Conservation (phyloP, 371 early-diverging fungal genomes). For the Syncephalis plumigaleata region DNA sequence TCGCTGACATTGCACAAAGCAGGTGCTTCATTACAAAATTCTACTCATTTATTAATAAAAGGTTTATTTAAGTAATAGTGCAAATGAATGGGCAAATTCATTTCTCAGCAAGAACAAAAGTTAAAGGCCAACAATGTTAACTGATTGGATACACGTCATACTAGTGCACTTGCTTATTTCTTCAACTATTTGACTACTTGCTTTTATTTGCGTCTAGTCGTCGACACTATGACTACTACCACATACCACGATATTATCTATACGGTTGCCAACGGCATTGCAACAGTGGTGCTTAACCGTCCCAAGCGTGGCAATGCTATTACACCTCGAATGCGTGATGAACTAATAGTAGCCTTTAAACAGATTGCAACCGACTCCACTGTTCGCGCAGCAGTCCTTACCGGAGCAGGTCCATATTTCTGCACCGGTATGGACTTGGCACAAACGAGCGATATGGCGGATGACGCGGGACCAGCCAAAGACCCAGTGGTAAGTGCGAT, state of each 20-base stretch:
- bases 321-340: slow-evolving; percentile 24
- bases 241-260: slow-evolving; percentile 10
- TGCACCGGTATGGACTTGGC: slow-evolving; percentile 56
- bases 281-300: slow-evolving; percentile 32
- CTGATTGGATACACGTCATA: no score
- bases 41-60: no score
- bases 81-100: no score
- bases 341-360: slow-evolving; percentile 20
- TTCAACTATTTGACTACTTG: no score
- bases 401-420: slow-evolving; percentile 53
- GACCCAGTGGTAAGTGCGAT: slow-evolving; percentile 15
- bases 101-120: no score
- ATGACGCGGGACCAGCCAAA: slow-evolving; percentile 13
- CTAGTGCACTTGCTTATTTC: no score
- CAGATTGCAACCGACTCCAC: slow-evolving; percentile 22
- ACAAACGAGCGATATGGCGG: slow-evolving; percentile 9
- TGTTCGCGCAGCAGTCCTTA: slow-evolving; percentile 37
- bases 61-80: no score
- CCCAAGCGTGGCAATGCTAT: slow-evolving; percentile 38
- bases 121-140: no score
- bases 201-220: no score
- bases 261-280: slow-evolving; percentile 18
- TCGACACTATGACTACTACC: no score
- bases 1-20: no score
- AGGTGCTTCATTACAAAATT: no score